Conservation (phyloP, 2,329 filamentous ascomycete genomes). For the Penicillium sp. region DNA sequence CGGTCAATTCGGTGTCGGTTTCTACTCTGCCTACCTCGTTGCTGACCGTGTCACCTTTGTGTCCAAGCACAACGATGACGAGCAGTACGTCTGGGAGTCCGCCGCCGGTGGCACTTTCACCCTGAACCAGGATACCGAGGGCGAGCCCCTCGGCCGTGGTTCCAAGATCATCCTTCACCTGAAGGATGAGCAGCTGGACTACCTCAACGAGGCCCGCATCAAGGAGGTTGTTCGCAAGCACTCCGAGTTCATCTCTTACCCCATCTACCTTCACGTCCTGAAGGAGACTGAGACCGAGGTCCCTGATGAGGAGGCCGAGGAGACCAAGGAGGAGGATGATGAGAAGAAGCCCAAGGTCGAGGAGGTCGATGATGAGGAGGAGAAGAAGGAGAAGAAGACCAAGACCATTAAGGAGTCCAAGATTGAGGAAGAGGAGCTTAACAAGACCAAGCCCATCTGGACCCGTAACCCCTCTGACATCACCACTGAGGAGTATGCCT, state of each 20-base stretch:
- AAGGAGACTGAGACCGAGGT: conserved; percentile 99
- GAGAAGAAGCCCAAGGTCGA: conserved; percentile 97
- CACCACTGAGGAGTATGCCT: conserved; percentile 90
- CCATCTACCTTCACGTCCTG: conserved; percentile 98
- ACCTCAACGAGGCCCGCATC: conserved; percentile 97
- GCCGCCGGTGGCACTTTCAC: conserved; percentile 96
- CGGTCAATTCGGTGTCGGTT: conserved; percentile 99
- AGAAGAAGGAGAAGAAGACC: conserved; percentile 89
- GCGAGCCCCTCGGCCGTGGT: conserved; percentile 86
- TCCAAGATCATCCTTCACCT: conserved; percentile 98
- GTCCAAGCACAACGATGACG: conserved; percentile 99
- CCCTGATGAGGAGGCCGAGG: conserved; percentile 88
- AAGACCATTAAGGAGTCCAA: conserved; percentile 99
- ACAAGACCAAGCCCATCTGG: conserved; percentile 99
- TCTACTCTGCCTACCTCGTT: conserved; percentile 99
- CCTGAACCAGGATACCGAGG: conserved; percentile 84
- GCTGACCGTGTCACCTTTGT: conserved; percentile 93
- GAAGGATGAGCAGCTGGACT: conserved; percentile 98
- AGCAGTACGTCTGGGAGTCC: conserved; percentile 99
- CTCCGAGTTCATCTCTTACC: conserved; percentile 99
- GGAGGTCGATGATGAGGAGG: conserved; percentile 82
- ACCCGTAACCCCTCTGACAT: conserved; percentile 97
- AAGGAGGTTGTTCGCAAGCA: conserved; percentile 99
- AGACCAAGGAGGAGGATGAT: conserved; percentile 68
- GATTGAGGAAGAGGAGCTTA: conserved; percentile 98